phyloP scores from a whole-genome alignment of 805 yeast species.

The Candida vaughaniae region DNA sequence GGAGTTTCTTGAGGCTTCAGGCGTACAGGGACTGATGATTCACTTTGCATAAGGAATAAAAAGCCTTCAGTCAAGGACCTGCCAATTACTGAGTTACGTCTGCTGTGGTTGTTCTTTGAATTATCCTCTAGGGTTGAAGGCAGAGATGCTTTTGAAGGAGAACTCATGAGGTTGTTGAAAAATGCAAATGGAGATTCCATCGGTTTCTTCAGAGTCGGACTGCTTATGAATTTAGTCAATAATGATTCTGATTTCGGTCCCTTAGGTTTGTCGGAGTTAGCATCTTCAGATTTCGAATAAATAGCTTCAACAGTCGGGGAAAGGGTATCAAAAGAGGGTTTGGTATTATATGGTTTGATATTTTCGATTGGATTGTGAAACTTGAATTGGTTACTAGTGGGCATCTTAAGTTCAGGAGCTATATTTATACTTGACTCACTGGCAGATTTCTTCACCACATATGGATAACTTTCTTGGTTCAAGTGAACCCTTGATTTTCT shows the following conservation, averaged over 20 bases:
- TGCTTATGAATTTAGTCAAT: conserved; percentile 2
- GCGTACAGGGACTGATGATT: neutral
- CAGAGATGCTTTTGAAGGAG: conserved; percentile 15
- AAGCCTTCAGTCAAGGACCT: conserved; percentile 31
- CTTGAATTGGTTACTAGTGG: conserved; percentile 10
- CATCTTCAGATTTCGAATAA: conserved; percentile 16
- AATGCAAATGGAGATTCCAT: conserved; percentile 15
- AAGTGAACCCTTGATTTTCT: conserved; percentile 34
- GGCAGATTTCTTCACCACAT: conserved; percentile 20
- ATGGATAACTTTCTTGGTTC: conserved; percentile 14
- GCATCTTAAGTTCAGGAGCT: conserved; percentile 6
- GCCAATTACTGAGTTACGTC: conserved; percentile 17
- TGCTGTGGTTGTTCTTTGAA: neutral
- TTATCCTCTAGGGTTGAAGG: no score
- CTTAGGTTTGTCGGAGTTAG: neutral
- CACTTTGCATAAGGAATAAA: conserved; percentile 7
- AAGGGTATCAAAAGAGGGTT: conserved; percentile 15
- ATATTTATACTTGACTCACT: conserved; percentile 14
- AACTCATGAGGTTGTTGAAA: conserved; percentile 16
- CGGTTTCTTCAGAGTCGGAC: conserved; percentile 1
- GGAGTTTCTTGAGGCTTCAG: conserved; percentile 1
- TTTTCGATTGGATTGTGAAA: conserved; percentile 40
- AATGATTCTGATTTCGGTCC: conserved; percentile 2
- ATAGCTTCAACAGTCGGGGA: conserved; percentile 35
- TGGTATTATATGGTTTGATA: conserved; percentile 23